A percentile compares a stretch with the other conserved stretches of the same genome.
Conservation (phyloP, 495 filamentous ascomycete species). For the Gamarada debralockiae region DNA sequence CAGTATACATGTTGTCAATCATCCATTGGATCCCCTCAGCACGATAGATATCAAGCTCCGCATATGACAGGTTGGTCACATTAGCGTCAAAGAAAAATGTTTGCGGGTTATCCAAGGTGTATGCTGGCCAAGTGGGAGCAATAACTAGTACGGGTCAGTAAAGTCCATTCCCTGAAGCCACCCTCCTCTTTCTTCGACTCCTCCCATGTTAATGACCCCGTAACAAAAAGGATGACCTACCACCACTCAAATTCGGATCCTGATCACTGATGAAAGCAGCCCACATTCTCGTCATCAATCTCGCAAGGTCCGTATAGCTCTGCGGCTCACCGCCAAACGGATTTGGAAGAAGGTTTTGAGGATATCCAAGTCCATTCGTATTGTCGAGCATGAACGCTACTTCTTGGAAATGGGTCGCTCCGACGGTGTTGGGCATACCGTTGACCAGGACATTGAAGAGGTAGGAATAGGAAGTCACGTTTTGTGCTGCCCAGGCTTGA, state of each 20-base stretch:
- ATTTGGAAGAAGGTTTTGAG: slow-evolving; percentile 9
- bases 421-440: slow-evolving; percentile 19
- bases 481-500: slow-evolving; percentile 32
- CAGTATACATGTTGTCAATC: background rate
- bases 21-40: background rate
- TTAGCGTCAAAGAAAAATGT: slow-evolving; percentile 5
- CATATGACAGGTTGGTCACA: background rate
- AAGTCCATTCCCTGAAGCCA: too few relatives aligned
- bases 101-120: background rate
- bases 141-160: too few relatives aligned
- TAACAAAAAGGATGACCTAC: background rate
- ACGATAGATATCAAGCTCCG: background rate
- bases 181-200: too few relatives aligned
- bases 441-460: slow-evolving; percentile 32
- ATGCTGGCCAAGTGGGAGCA: background rate
- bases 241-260: slow-evolving; percentile 29
- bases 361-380: slow-evolving; percentile 33
- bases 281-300: slow-evolving; percentile 39
- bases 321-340: slow-evolving; percentile 27
- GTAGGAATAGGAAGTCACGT: slow-evolving; percentile 38
- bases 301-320: slow-evolving; percentile 26
- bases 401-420: slow-evolving; percentile 41
- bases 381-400: slow-evolving; percentile 44
- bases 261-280: slow-evolving; percentile 34
- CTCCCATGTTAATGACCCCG: too few relatives aligned